Conservation (phyloP, 2,329 filamentous ascomycete species). For the Phialemoniopsis sp. region DNA sequence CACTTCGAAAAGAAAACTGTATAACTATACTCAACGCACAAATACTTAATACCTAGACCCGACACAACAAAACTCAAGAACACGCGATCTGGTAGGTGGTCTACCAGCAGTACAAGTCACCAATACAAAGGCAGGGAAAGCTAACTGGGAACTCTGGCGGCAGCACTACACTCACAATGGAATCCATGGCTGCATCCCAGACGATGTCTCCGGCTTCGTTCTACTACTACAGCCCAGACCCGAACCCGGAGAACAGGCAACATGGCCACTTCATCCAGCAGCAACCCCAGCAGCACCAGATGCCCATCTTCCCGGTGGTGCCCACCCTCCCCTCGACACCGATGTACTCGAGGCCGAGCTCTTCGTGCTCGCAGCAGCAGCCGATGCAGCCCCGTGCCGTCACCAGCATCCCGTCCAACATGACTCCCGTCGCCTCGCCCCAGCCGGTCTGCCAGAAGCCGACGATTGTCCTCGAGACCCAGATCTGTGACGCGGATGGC, state of each 20-base stretch:
- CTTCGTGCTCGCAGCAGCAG: slow-evolving; percentile 60
- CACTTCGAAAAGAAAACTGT: slow-evolving; percentile 18
- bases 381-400: slow-evolving; percentile 41
- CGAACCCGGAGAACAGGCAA: slow-evolving; percentile 66
- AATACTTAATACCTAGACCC: slow-evolving; percentile 22
- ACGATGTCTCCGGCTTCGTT: slow-evolving; percentile 70
- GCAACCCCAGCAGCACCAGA: slow-evolving; percentile 48
- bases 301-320: slow-evolving; percentile 50
- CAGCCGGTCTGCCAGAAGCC: slow-evolving; percentile 73
- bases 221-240: slow-evolving; percentile 83
- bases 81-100: slow-evolving; percentile 20
- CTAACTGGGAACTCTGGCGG: slow-evolving; percentile 14
- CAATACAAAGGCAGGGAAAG: slow-evolving; percentile 4
- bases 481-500: slow-evolving; percentile 58
- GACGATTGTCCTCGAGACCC: slow-evolving; percentile 73
- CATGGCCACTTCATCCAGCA: slow-evolving; percentile 72
- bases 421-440: slow-evolving; percentile 75
- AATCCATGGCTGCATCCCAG: slow-evolving; percentile 53
- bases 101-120: slow-evolving; percentile 3
- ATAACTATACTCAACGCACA: slow-evolving; percentile 11
- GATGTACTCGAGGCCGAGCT: slow-evolving; percentile 61
- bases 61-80: slow-evolving; percentile 9
- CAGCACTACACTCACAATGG: slow-evolving; percentile 50
- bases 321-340: slow-evolving; percentile 59
- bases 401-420: slow-evolving; percentile 50